phyloP scores from a whole-genome alignment of 345 rosid species.

The Salix purpurea region DNA sequence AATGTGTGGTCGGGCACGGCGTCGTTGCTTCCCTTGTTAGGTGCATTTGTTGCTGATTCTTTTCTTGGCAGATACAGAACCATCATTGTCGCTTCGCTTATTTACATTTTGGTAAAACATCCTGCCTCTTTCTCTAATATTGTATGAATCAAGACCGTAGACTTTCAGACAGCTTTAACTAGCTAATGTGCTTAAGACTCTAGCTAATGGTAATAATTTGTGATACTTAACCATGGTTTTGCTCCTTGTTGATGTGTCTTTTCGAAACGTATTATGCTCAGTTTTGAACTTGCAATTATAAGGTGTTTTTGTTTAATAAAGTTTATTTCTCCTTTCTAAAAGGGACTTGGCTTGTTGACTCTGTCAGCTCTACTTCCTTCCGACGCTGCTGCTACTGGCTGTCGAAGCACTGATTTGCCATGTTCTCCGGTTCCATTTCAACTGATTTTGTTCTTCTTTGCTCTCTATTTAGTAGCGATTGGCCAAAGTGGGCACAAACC shows the following conservation, averaged over 20 bases:
- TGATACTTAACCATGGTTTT: no score
- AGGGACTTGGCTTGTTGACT: slow-evolving; percentile 30
- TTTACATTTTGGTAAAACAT: slow-evolving; percentile 16
- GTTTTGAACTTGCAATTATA: background rate
- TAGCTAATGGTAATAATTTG: no score
- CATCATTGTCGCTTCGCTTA: slow-evolving; percentile 17
- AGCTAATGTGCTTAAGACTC: no score
- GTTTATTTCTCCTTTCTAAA: background rate
- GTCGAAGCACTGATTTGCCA: background rate
- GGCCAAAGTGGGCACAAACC: slow-evolving; percentile 30
- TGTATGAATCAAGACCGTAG: background rate
- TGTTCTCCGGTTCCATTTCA: background rate
- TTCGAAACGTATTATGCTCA: background rate
- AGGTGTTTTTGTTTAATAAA: background rate
- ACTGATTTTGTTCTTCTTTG: slow-evolving; percentile 20
- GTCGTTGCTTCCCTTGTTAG: slow-evolving; percentile 20
- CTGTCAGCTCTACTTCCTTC: slow-evolving; percentile 18
- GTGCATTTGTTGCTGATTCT: slow-evolving; percentile 27
- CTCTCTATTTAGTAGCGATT: slow-evolving; percentile 19
- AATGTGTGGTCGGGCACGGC: slow-evolving; percentile 16
- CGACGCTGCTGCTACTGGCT: background rate
- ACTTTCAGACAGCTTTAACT: no score
- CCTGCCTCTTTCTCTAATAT: background rate
- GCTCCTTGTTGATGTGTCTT: background rate
- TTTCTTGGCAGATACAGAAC: slow-evolving; percentile 23